Percentiles rank a stretch among this genome's conserved stretches.
Conservation (phyloP, 1,139 yeast species). For the Debaryomyces udenii region DNA sequence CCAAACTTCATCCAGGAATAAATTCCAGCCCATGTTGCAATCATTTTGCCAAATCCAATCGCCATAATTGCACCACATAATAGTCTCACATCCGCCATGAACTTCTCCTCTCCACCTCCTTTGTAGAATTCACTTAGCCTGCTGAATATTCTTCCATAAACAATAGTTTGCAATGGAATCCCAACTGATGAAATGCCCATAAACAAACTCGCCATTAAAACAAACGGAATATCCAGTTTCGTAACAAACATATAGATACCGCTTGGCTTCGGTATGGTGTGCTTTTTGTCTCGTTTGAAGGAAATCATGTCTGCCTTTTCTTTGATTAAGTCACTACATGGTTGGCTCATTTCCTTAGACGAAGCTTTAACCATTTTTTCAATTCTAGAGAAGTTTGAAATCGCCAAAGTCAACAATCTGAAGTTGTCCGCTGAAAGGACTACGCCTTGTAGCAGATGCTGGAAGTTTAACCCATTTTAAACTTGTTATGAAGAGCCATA, state of each 20-base stretch:
- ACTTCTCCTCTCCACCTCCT: constrained; percentile 30
- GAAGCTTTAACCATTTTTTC: not conserved
- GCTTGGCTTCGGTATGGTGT: constrained; percentile 2
- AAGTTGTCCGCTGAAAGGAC: not conserved
- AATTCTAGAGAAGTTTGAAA: not conserved
- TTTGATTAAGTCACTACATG: constrained; percentile 12
- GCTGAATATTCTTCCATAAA: constrained; percentile 67
- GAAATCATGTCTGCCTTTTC: constrained; percentile 8
- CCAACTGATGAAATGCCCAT: constrained; percentile 50
- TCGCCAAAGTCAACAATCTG: not conserved
- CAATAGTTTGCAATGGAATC: constrained; percentile 64
- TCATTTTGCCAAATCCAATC: constrained; percentile 56
- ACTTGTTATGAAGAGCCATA: no score
- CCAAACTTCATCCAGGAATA: constrained; percentile 71
- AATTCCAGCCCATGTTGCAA: constrained; percentile 59
- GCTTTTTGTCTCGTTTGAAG: not conserved
- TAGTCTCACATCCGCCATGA: constrained; percentile 46
- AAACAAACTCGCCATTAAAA: constrained; percentile 25
- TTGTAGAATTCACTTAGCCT: constrained; percentile 43
- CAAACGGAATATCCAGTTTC: constrained; percentile 25
- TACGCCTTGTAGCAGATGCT: not conserved
- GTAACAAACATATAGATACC: constrained; percentile 32
- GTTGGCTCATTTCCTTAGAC: not conserved
- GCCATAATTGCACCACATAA: constrained; percentile 58
- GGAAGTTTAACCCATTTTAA: not conserved